Base-by-base conservation (phyloP, 2,329 filamentous ascomycete species). In the Microdochium nivale region DNA sequence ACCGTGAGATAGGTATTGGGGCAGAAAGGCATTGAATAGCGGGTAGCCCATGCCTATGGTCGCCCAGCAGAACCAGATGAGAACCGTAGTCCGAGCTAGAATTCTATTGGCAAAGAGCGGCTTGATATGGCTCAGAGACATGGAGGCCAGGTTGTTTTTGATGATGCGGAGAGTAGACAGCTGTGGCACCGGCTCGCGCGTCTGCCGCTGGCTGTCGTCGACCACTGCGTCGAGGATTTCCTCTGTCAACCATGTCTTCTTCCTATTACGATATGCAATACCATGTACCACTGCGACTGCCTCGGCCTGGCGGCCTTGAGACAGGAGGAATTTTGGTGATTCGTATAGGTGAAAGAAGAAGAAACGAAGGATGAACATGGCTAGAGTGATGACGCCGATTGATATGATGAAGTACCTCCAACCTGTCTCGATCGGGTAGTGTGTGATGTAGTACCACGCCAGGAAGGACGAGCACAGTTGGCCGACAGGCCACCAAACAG, bases 21-120 rank as follows among this genome's bases (percentile, higher is more conserved):
- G 90, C n/a, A 95, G 76, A 69, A 95, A 95, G 50, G 87, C 86
- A 67, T 94, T 94, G 78, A 92, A 95, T 1, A 95, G 79, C 1
- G 88, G 89, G 62, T 92, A 95, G 2, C 84, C 88, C 81, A 95
- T 87, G 54, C 89, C 89, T 58, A 95, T 91, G 14, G 81, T 84
- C 0, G 84, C 77, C 89, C 89, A 95, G 64, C 83, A 84, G 67
- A 90, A 87, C 87, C 87, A 90, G 48, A 92, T 73, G 23, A 83
- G 68, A 3, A 57, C 60, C 1, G 79, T 83, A 37, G 78, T 74
- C 50, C 72, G 58, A 49, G 71, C 78, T 8, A 81, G 70, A 51
- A 73, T 77, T 58, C 71, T 77, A 51, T 62, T 76, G 54, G 70
- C 69, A 67, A 86, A 85, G 2, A 94, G 78, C 1, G 87, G 84